Base-by-base conservation (phyloP, 768 basidiomycete genomes). In the Rhodosporidiobolus odoratus region DNA sequence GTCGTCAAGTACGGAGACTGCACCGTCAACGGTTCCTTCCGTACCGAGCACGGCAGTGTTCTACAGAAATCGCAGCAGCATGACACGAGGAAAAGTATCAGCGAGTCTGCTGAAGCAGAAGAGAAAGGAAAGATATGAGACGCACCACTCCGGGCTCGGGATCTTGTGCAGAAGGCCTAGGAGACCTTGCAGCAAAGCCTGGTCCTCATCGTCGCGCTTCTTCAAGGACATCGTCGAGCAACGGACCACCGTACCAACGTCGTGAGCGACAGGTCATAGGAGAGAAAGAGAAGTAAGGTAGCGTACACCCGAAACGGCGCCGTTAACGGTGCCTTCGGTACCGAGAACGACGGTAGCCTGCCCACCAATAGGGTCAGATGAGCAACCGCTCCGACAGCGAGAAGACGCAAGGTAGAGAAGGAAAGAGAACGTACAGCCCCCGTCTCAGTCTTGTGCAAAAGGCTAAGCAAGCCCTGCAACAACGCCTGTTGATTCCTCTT, bases 161-260 rank as follows among this genome's bases (percentile, higher is more conserved):
- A 50, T 10, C 41, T 59, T 30, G 27, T 19, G 15, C 16, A 59
- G 40, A 32, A 59, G 58, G 15, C 13, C 5, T 10, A n/a, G 27
- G 41, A 59, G 58, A 12, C 41, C 41, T 1, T 8, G 58, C 15
- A 59, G 21, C 40, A 59, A 41, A 4, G 40, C 8, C 41, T 41
- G 58, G 40, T 59, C 58, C 32, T 21, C 38, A n/a, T n/a, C 17
- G 27, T 60, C 58, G 41, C 58, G 58, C 58, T 60, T 35, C 32
- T 56, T 35, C 15, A 35, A 35, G 34, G 16, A 56, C 54, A 17
- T 35, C 32, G 54, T 38, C 54, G 25, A 53, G 52, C n/a, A n/a
- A n/a, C n/a, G n/a, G 45, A 15, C 25, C 45, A 13, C 45, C 15
- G 13, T 47, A 13, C 45, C 15, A 25, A 15, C 45, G 45, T 15